Evolutionary conservation across 2,329 filamentous ascomycete genomes (phyloP).

Genomic region (Sporothrix pseudoabietina): DNA sequence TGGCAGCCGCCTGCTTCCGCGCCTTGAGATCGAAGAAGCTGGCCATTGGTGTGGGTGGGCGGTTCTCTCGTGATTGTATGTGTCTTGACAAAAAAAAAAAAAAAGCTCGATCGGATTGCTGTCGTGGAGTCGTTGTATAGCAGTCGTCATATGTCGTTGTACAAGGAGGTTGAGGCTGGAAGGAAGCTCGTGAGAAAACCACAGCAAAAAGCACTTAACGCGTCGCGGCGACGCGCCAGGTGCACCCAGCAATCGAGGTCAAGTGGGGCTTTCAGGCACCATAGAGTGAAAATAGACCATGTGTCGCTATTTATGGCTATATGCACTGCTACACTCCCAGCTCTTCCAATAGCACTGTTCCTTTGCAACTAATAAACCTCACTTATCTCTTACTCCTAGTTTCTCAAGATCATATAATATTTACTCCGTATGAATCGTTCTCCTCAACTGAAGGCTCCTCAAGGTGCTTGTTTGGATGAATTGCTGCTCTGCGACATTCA

Average conservation of each 20-base stretch:
- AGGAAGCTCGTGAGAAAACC: conserved; percentile 18
- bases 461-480: neutral
- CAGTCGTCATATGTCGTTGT: neutral
- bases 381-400: too few relatives aligned
- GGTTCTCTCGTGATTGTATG: neutral
- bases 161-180: neutral
- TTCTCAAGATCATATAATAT: too few relatives aligned
- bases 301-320: neutral
- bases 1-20: conserved; percentile 73
- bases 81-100: neutral
- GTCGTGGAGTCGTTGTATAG: neutral
- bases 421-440: too few relatives aligned
- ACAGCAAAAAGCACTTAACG: conserved; percentile 33
- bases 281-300: neutral
- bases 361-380: too few relatives aligned
- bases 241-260: conserved; percentile 5
- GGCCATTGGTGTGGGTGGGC: conserved; percentile 61
- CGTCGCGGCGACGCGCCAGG: conserved; percentile 31
- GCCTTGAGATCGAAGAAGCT: conserved; percentile 97
- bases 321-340: neutral
- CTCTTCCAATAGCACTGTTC: too few relatives aligned
- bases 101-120: neutral
- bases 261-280: neutral
- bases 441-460: too few relatives aligned
- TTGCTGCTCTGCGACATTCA: neutral